Percentiles rank a stretch among this genome's conserved stretches.
phyloP scores from a whole-genome alignment of 495 filamentous ascomycete genomes.

The Elasticomyces elasticus region DNA sequence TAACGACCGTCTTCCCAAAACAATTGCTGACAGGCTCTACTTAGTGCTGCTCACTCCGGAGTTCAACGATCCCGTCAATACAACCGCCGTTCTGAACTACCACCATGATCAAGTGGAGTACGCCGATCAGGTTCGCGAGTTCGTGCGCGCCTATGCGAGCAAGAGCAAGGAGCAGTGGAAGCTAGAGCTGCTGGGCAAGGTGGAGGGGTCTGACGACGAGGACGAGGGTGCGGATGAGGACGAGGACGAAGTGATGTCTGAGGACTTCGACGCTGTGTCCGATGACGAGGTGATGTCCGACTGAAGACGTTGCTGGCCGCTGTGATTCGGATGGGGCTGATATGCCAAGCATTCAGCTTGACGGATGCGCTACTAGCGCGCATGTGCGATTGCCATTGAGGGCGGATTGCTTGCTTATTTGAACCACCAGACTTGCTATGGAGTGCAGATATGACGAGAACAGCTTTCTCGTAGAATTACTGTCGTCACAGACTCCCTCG shows the following conservation, averaged over 20 bases:
- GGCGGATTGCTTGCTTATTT: not conserved
- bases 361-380: not conserved
- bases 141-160: constrained; percentile 23
- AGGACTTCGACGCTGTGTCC: not conserved
- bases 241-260: not conserved
- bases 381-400: not conserved
- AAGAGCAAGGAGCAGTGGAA: constrained; percentile 25
- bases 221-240: not conserved
- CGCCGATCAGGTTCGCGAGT: constrained; percentile 24
- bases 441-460: no score
- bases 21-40: constrained; percentile 18
- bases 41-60: constrained; percentile 25
- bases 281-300: not conserved
- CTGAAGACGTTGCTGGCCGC: not conserved
- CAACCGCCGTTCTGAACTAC: constrained; percentile 27
- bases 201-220: not conserved
- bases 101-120: constrained; percentile 28
- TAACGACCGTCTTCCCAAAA: constrained; percentile 13
- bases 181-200: constrained; percentile 12
- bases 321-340: not conserved
- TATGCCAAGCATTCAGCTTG: not conserved
- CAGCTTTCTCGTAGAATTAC: no score
- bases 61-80: constrained; percentile 26
- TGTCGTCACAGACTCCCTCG: no score
- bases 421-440: not conserved